phyloP scores from a whole-genome alignment of 805 yeast species.

The Candida ipomoeae region DNA sequence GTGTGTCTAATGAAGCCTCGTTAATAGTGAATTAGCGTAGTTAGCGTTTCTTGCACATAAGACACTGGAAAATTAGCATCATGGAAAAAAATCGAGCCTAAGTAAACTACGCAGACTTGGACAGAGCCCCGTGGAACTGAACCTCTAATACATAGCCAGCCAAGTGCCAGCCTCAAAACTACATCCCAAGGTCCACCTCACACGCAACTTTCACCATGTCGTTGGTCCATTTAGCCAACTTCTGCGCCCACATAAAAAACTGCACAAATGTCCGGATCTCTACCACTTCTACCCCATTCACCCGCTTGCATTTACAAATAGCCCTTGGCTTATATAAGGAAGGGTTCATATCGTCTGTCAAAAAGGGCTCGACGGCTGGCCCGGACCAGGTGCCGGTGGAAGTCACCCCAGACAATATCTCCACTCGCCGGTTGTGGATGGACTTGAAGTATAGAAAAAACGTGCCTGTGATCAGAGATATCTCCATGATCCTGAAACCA shows the following conservation, averaged over 20 bases:
- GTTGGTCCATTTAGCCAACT: slow-evolving; percentile 74
- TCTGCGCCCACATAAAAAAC: slow-evolving; percentile 87
- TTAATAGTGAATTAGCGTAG: not conserved
- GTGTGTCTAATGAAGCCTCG: not conserved
- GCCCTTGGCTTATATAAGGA: slow-evolving; percentile 83
- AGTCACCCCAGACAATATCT: slow-evolving; percentile 79
- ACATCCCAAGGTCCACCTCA: not conserved
- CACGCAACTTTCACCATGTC: slow-evolving; percentile 53
- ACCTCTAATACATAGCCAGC: not conserved
- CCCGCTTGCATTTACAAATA: slow-evolving; percentile 76
- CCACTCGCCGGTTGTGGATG: slow-evolving; percentile 86
- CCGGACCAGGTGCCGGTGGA: slow-evolving; percentile 77
- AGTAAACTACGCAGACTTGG: not conserved
- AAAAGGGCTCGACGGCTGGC: slow-evolving; percentile 77
- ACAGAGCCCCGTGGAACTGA: not conserved
- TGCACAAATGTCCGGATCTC: slow-evolving; percentile 72
- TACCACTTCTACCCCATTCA: slow-evolving; percentile 76
- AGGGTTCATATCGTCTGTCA: slow-evolving; percentile 82
- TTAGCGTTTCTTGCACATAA: slow-evolving; percentile 2
- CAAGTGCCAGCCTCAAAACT: not conserved
- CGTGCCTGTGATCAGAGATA: slow-evolving; percentile 67
- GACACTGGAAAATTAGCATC: not conserved
- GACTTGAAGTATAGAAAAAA: slow-evolving; percentile 84
- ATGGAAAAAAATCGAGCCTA: slow-evolving; percentile 1
- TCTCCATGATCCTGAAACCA: slow-evolving; percentile 79